Evolutionary conservation across 495 filamentous ascomycete genomes (phyloP).

Genomic region (Penicillium mononematosum): DNA sequence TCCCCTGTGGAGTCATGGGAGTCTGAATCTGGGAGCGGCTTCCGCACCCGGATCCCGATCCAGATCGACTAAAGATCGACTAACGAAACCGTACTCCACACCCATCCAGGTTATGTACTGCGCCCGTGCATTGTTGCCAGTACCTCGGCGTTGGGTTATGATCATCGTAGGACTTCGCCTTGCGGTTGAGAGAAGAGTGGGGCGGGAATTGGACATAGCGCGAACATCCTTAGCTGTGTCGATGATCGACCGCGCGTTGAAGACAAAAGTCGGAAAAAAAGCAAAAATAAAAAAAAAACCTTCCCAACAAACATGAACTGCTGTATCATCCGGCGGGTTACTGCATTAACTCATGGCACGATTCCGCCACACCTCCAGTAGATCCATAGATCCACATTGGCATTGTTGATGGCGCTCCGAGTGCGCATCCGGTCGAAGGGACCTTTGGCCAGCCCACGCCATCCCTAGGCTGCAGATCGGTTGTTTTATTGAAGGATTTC

Average conservation of each 20-base stretch:
- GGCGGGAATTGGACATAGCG: conserved; percentile 1
- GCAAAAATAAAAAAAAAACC: conserved; percentile 2
- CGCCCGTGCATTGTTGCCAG: background rate
- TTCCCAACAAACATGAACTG: background rate
- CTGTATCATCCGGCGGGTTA: background rate
- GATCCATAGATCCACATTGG: conserved; percentile 1
- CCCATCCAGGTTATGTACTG: background rate
- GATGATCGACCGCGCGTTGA: conserved; percentile 18
- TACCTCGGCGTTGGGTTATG: background rate
- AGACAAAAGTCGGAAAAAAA: conserved; percentile 7
- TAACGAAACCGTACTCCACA: conserved; percentile 3
- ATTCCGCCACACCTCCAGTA: conserved; percentile 3
- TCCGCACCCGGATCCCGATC: conserved; percentile 6
- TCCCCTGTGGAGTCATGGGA: background rate
- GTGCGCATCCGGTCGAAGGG: background rate
- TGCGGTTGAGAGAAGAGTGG: background rate
- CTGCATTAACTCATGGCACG: conserved; percentile 5
- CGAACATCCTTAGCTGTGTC: conserved; percentile 15
- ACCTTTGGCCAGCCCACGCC: background rate
- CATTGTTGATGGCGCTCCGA: background rate
- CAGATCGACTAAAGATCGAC: conserved; percentile 3
- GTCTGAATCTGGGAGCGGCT: background rate
- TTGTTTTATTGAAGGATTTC: conserved; percentile 1
- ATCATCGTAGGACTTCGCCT: background rate
- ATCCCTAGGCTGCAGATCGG: conserved; percentile 7